Base-by-base conservation (phyloP, 495 filamentous ascomycete genomes). In the Penicillium ucsense region DNA sequence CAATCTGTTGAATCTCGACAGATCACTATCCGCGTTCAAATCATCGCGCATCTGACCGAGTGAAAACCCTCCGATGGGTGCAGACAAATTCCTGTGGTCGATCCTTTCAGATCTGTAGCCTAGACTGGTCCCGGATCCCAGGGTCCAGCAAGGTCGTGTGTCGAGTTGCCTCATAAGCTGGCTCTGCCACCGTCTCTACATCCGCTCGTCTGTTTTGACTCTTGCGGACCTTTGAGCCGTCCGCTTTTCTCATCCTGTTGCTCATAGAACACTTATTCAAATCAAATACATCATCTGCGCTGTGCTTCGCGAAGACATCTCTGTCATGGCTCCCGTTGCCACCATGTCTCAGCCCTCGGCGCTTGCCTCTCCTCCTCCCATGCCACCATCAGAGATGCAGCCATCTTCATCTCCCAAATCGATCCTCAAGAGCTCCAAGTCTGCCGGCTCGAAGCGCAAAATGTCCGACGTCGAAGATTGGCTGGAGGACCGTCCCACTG, bases 241-340 rank as follows among this genome's bases (percentile, higher is more conserved):
- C 20, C 20, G 20, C 20, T 20, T 20, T 20, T 20, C 20, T 20
- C 20, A 20, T 20, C 20, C 20, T 20, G 20, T 20, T 20, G 20
- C 20, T 20, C 20, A 20, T 20, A 20, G 20, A 20, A 20, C 20
- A 20, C 20, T 20, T 20, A 1, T 20, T 20, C 20, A 20, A 2
- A 20, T 1, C 20, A 20, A 20, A 29, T 46, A 45, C 28, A 38
- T 40, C 38, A 9, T 41, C 31, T 49, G 37, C 32, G 36, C 8
- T 44, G 47, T 35, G 20, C 31, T 39, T 41, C 47, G 32, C 29
- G 50, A 42, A 20, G 20, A 20, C 20, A 20, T 40, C 43, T 46
- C 48, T 56, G 61, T 52, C 57, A 75, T 75, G 71, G 69, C 70
- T 41, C 67, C 66, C 50, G 55, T 75, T 51, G 64, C 68, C 51